Conservation (phyloP, 176 grass and related monocot species). For the Musa schizocarpa region DNA sequence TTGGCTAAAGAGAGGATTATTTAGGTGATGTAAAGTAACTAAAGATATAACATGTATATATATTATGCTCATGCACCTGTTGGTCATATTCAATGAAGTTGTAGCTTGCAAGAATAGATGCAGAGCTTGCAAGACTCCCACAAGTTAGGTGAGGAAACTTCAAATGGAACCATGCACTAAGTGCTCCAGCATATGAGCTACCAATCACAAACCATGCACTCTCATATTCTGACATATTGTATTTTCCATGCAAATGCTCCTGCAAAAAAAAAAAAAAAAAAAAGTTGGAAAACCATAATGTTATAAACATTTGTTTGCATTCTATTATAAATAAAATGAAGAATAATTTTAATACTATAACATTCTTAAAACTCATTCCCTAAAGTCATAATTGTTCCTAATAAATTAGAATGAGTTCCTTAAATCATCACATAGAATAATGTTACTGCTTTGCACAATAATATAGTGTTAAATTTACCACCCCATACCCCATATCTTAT, state of each 20-base stretch:
- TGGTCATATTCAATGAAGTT: constrained; percentile 90
- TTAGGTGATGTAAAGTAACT: neutral
- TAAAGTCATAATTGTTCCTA: too few relatives aligned
- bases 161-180: constrained; percentile 89
- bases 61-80: constrained; percentile 39
- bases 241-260: constrained; percentile 55
- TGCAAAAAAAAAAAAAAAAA: constrained; percentile 30
- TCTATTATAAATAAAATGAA: neutral
- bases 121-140: constrained; percentile 94
- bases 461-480: too few relatives aligned
- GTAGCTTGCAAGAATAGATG: constrained; percentile 67
- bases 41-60: too few relatives aligned
- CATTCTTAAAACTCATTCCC: too few relatives aligned
- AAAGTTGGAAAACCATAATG: neutral
- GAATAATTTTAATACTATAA: neutral
- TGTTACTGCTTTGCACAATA: too few relatives aligned
- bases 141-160: constrained; percentile 95
- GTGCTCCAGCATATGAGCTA: constrained; percentile 78
- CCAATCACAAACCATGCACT: constrained; percentile 90
- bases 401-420: too few relatives aligned
- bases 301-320: too few relatives aligned
- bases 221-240: constrained; percentile 41
- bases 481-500: too few relatives aligned
- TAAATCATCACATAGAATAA: too few relatives aligned
- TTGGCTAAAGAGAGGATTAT: too few relatives aligned